Evolutionary conservation across 2,329 filamentous ascomycete species (phyloP), one percentile per base, ranked within the genome.

Genomic region (Fusarium proliferatum): DNA sequence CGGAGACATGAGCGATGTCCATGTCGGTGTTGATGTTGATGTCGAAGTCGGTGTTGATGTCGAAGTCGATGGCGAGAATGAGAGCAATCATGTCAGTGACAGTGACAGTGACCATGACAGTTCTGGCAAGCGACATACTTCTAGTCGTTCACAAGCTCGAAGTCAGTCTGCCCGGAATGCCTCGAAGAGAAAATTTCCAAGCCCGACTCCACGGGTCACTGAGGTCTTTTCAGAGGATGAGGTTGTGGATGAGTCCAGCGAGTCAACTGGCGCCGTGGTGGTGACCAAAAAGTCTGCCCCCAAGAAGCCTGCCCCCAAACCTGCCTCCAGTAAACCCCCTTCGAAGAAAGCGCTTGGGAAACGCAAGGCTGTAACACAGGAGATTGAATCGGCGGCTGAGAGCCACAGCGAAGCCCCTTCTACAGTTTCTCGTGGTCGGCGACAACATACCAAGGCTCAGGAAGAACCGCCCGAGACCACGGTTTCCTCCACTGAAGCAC

Each of bases 391-490:
- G 6, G 60, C 42, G 9, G 41, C 21, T 34, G 55, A 61, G 11
- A 38, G 19, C 7, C 17, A 43, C 5, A 72, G 60, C 16, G 70
- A 72, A n/a, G 41, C 39, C 28, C 39, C 55, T 3, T 61, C 68
- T 8, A 48, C 41, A 12, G n/a, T 61, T 19, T 72, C 69, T 17
- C 62, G 52, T 26, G 28, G 38, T 30, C 17, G 51, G 23, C 39
- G 26, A 13, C 16, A 38, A 42, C 15, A 17, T 21, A n/a, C 15
- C 17, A 49, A 45, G 12, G 16, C 4, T 16, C 42, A 19, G 1
- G 12, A 41, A 15, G 28, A 59, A 6, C 21, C 21, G 1, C 26
- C 28, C 1, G 33, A 30, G 9, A 9, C 42, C 4, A 5, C 30
- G 2, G 28, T 36, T 15, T n/a, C 70, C 3, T 41, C 38, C 8